Base-by-base conservation (phyloP, 495 filamentous ascomycete species). In the Penicillium canariense region DNA sequence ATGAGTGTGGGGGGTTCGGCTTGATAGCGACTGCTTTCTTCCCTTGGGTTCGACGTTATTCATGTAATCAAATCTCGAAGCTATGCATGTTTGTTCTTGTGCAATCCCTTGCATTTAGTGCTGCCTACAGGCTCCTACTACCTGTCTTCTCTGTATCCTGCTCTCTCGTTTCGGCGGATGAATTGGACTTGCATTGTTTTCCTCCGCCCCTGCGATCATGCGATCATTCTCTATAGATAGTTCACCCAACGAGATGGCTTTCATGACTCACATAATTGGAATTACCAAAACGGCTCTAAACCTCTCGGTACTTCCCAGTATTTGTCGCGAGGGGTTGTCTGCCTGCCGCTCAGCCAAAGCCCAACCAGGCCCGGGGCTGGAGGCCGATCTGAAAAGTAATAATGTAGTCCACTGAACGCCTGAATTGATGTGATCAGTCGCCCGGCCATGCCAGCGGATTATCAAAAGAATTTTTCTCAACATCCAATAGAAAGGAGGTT, bases 81-180 rank as follows among this genome's bases (percentile, higher is more conserved):
- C 25, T 39, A 58, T 51, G 22, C 44, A 49, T 52, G 25, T 30
- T 26, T 40, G 30, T 20, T 50, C 18, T 27, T 40, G 18, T 48
- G 52, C 46, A 47, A 46, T 31, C 14, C 49, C 31, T 46, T 43
- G 43, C 44, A 77, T 56, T 74, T 72, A 69, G 72, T 76, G 55
- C 74, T 74, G 49, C 70, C 58, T 31, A 66, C 56, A 27, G 28
- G 40, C 48, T 48, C 9, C 14, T 38, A 15, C 26, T 27, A 48
- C 18, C 38, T 27, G 23, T 32, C 4, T 39, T n/a, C 23, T 45
- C 5, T 36, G 23, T 48, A 28, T 22, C 17, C 35, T 49, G 20
- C 48, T 49, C 20, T 25, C 34, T 56, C 27, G 15, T 36, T 50
- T 8, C 30, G 34, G 32, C 28, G 32, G 28, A 48, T 48, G n/a